These are phyloP conservation scores for Verticillium isaacii DNA, from an alignment of 2,329 filamentous ascomycete genomes.

Conservation along the genomic window DNA sequence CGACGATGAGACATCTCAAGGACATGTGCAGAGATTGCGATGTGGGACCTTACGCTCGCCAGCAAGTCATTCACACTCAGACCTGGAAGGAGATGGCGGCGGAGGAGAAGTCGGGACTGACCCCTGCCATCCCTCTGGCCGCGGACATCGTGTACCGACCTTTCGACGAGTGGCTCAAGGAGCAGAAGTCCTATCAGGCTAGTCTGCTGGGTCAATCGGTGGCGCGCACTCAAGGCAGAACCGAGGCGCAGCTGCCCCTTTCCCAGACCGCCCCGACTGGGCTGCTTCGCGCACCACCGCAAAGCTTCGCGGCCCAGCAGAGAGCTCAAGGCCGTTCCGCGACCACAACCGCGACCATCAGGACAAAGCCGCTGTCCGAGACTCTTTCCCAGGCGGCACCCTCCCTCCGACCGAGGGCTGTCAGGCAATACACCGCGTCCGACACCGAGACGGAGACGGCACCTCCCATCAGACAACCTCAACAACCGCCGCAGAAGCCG, in stretches of 20 bases:
- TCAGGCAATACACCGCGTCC: slow-evolving; percentile 5
- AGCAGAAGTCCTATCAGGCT: slow-evolving; percentile 38
- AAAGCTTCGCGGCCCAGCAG: slow-evolving; percentile 65
- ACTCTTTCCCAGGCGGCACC: slow-evolving; percentile 4
- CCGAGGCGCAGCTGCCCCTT: slow-evolving; percentile 27
- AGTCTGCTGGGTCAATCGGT: slow-evolving; percentile 11
- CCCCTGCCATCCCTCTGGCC: slow-evolving; percentile 56
- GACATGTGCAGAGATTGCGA: slow-evolving; percentile 54
- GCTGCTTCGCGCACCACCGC: slow-evolving; percentile 49
- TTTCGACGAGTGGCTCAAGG: slow-evolving; percentile 55
- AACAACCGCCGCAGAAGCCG: background rate
- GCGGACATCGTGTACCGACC: slow-evolving; percentile 60
- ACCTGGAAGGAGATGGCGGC: slow-evolving; percentile 63
- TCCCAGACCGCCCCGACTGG: slow-evolving; percentile 32
- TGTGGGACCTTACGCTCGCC: slow-evolving; percentile 50
- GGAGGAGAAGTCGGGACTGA: slow-evolving; percentile 63
- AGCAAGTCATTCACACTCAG: slow-evolving; percentile 45
- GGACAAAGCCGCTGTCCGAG: slow-evolving; percentile 21
- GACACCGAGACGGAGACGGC: slow-evolving; percentile 1
- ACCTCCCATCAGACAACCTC: slow-evolving; percentile 5
- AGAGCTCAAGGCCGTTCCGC: slow-evolving; percentile 49
- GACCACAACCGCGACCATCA: slow-evolving; percentile 17
- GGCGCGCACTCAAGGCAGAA: slow-evolving; percentile 11
- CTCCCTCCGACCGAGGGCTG: slow-evolving; percentile 5
- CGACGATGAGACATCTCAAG: slow-evolving; percentile 48